Evolutionary conservation across 2,329 filamentous ascomycete species (phyloP).

Genomic region (Acrodontium crateriforme): DNA sequence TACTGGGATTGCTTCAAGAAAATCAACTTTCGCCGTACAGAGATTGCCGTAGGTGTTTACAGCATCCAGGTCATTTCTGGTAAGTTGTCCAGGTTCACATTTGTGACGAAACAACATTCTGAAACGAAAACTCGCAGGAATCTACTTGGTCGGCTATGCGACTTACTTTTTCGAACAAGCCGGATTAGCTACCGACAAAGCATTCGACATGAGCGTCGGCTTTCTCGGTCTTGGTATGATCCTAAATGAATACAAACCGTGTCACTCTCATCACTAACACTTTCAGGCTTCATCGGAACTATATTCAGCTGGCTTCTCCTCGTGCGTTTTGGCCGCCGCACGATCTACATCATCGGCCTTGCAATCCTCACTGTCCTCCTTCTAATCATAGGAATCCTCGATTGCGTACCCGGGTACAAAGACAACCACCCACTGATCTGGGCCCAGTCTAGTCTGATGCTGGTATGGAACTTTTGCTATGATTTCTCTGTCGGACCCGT

Average conservation of each 20-base stretch:
- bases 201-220: constrained; percentile 29
- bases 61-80: constrained; percentile 31
- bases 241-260: too few species aligned
- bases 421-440: constrained; percentile 21
- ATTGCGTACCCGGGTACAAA: constrained; percentile 22
- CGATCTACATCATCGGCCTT: constrained; percentile 27
- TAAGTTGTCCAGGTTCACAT: too few species aligned
- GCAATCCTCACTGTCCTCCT: constrained; percentile 21
- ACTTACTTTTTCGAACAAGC: constrained; percentile 37
- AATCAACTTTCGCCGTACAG: constrained; percentile 29
- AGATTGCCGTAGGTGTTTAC: constrained; percentile 31
- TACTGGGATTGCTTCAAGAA: constrained; percentile 29
- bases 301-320: constrained; percentile 29
- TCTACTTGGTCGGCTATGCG: constrained; percentile 30
- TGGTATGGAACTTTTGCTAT: constrained; percentile 24
- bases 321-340: constrained; percentile 25
- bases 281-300: constrained; percentile 30
- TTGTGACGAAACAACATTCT: too few species aligned
- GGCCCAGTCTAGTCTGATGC: constrained; percentile 28
- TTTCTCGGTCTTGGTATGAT: constrained; percentile 29
- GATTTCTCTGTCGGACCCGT: constrained; percentile 26
- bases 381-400: constrained; percentile 26
- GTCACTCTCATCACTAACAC: too few species aligned
- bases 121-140: background rate
- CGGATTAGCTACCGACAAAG: constrained; percentile 25